phyloP scores from a whole-genome alignment of 176 grass and related monocot species.

The barley (Hordeum vulgare) region DNA sequence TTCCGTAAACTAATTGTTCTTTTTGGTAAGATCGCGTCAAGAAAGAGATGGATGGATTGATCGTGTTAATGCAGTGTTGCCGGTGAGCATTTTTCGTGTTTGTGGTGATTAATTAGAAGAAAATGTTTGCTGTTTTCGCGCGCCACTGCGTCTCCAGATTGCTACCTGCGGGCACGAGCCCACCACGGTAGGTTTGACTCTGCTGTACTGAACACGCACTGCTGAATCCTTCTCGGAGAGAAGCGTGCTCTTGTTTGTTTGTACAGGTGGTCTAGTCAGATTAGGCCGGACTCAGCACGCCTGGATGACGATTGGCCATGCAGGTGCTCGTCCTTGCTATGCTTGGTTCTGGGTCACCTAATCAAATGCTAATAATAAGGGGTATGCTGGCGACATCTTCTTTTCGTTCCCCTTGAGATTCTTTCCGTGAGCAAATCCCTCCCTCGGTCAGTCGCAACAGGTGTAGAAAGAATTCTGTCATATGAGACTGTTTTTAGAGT shows the following conservation, averaged over 20 bases:
- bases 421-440: neutral
- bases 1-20: neutral
- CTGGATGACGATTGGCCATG: conserved; percentile 12
- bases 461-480: conserved; percentile 12
- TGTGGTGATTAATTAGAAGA: neutral
- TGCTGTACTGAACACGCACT: neutral
- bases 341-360: conserved; percentile 16
- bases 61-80: neutral
- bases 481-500: neutral
- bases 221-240: neutral
- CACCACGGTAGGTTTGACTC: conserved; percentile 30
- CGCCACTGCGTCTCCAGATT: neutral
- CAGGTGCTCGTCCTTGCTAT: neutral
- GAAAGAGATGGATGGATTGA: neutral
- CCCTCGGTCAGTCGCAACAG: neutral
- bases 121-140: neutral
- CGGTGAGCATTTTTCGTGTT: neutral
- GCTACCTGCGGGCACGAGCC: neutral
- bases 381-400: neutral
- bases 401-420: neutral
- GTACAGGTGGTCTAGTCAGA: neutral
- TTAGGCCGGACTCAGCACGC: conserved; percentile 25
- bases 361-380: neutral
- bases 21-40: neutral
- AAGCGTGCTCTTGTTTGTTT: neutral